Percentiles rank a stretch among this genome's conserved stretches.
These are phyloP conservation scores for Dictyostelium discoideum DNA, from an alignment of 78 protist species.

Conservation along the genomic window DNA sequence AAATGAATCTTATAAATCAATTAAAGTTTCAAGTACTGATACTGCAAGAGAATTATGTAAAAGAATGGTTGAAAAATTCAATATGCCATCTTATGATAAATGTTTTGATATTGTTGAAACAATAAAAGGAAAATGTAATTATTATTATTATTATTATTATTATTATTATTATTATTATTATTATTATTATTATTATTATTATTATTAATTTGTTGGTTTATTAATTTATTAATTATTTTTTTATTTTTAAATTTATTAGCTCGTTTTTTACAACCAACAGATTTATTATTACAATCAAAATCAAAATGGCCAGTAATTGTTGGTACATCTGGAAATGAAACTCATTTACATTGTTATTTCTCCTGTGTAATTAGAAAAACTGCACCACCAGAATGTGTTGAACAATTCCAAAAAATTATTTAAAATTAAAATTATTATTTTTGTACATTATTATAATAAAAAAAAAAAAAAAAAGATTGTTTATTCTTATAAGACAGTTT, in stretches of 20 bases:
- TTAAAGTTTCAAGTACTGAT: constrained; percentile 24
- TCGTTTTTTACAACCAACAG: constrained; percentile 18
- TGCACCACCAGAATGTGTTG: constrained; percentile 48
- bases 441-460: neutral
- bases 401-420: constrained; percentile 19
- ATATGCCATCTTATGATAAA: constrained; percentile 67
- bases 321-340: constrained; percentile 60
- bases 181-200: neutral
- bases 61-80: constrained; percentile 53
- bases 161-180: neutral
- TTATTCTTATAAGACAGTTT: too few relatives aligned
- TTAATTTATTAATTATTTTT: neutral
- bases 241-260: neutral
- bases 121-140: constrained; percentile 28
- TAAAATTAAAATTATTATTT: neutral
- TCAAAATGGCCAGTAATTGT: constrained; percentile 71
- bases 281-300: constrained; percentile 3
- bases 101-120: constrained; percentile 61
- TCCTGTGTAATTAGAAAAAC: constrained; percentile 40
- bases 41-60: constrained; percentile 55
- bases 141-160: neutral
- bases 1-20: constrained; percentile 29
- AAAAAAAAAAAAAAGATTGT: too few relatives aligned
- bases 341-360: constrained; percentile 51
- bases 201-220: too few relatives aligned